Percentiles rank a stretch among this genome's conserved stretches.
Evolutionary conservation across 2,329 filamentous ascomycete species (phyloP).

Genomic region (Nannizzia gypsea): DNA sequence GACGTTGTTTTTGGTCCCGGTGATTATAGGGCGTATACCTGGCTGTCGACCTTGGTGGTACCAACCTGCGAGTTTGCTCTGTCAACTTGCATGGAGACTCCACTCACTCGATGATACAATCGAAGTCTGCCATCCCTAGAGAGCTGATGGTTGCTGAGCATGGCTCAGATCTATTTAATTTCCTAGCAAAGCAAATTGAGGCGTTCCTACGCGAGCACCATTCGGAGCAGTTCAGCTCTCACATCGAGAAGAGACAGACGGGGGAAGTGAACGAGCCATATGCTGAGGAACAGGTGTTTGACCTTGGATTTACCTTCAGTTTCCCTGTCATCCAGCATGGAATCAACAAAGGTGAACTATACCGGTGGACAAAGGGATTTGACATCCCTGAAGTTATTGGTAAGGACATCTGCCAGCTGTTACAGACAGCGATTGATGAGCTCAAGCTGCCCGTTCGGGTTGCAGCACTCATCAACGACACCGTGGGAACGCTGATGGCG

Average conservation of each 20-base stretch:
- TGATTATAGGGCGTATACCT: conserved; percentile 72
- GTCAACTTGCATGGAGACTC: conserved; percentile 87
- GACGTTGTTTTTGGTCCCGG: neutral
- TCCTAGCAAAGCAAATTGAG: conserved; percentile 87
- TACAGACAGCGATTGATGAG: conserved; percentile 81
- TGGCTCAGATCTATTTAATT: conserved; percentile 76
- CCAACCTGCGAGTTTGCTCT: conserved; percentile 96
- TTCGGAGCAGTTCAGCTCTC: conserved; percentile 67
- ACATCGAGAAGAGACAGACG: conserved; percentile 53
- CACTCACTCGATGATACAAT: conserved; percentile 86
- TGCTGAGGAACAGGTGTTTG: conserved; percentile 68
- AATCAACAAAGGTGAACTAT: conserved; percentile 88
- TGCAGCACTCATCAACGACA: conserved; percentile 94
- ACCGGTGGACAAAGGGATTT: conserved; percentile 98
- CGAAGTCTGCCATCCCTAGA: conserved; percentile 80
- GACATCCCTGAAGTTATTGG: conserved; percentile 91
- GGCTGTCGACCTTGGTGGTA: conserved; percentile 93
- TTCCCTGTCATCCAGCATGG: conserved; percentile 90
- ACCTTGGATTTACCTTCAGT: conserved; percentile 96
- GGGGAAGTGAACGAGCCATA: conserved; percentile 48
- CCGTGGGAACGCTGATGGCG: conserved; percentile 94
- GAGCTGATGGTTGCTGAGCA: conserved; percentile 84
- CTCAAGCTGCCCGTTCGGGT: conserved; percentile 81
- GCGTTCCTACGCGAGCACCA: conserved; percentile 78
- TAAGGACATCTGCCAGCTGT: conserved; percentile 82